These are phyloP conservation scores for Globisporangium canariense DNA, from an alignment of 352 stramenopile species.

Conservation along the genomic window DNA sequence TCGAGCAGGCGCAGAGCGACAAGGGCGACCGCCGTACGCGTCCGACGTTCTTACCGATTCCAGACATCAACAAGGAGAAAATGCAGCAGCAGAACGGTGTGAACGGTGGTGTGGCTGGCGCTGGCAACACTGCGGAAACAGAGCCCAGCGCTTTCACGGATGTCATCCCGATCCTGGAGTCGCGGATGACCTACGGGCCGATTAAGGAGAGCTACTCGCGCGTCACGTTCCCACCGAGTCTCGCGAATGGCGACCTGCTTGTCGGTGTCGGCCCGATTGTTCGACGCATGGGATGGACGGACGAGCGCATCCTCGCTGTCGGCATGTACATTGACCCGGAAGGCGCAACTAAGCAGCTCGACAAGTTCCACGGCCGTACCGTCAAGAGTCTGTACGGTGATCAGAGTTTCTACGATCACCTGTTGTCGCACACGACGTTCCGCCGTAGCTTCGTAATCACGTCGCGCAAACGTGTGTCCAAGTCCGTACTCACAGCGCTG, in stretches of 20 bases:
- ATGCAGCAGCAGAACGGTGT: slow-evolving; percentile 9
- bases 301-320: slow-evolving; percentile 77
- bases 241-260: slow-evolving; percentile 72
- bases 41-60: slow-evolving; percentile 71
- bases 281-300: slow-evolving; percentile 75
- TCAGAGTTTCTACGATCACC: slow-evolving; percentile 68
- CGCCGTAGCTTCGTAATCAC: slow-evolving; percentile 75
- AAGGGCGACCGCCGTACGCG: slow-evolving; percentile 55
- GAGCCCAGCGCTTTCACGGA: slow-evolving; percentile 32
- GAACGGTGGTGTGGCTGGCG: slow-evolving; percentile 9
- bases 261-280: slow-evolving; percentile 73
- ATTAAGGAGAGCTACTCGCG: slow-evolving; percentile 77
- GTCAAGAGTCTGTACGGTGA: slow-evolving; percentile 70
- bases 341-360: slow-evolving; percentile 45
- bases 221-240: slow-evolving; percentile 71
- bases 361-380: slow-evolving; percentile 47
- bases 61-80: slow-evolving; percentile 36
- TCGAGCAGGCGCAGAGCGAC: slow-evolving; percentile 53
- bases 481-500: slow-evolving; percentile 61
- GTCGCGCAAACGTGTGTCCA: slow-evolving; percentile 72
- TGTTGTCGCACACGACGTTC: slow-evolving; percentile 58
- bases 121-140: slow-evolving; percentile 24
- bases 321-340: slow-evolving; percentile 78
- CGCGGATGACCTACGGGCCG: slow-evolving; percentile 57
- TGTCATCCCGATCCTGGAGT: slow-evolving; percentile 57